Evolutionary conservation across 331 rosid species (phyloP).

Genomic region (Telfairia occidentalis): DNA sequence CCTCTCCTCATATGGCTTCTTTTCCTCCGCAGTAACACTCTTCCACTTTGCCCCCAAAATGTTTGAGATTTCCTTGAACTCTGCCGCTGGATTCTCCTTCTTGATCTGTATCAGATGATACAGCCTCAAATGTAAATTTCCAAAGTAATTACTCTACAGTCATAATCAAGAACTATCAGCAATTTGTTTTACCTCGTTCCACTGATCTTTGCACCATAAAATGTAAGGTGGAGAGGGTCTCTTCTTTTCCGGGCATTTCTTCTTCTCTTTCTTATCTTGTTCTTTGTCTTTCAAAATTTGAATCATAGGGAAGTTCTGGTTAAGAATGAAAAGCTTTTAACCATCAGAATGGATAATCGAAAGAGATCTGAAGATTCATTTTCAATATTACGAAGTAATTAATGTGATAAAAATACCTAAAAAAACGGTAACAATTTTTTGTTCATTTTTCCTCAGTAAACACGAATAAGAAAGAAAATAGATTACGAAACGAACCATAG

Average conservation of each 20-base stretch:
- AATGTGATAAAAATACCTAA: not conserved
- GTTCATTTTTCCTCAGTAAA: not conserved
- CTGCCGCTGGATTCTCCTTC: slow-evolving; percentile 72
- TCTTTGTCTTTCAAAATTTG: slow-evolving; percentile 44
- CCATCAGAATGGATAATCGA: not conserved
- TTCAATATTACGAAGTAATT: not conserved
- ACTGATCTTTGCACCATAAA: slow-evolving; percentile 80
- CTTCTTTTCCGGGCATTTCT: slow-evolving; percentile 46
- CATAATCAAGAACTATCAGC: not conserved
- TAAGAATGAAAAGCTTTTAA: not conserved
- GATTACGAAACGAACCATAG: slow-evolving; percentile 35
- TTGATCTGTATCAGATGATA: slow-evolving; percentile 35
- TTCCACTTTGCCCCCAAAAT: slow-evolving; percentile 86
- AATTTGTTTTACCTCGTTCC: slow-evolving; percentile 48
- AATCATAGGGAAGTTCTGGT: slow-evolving; percentile 44
- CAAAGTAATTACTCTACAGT: not conserved
- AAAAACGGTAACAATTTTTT: not conserved
- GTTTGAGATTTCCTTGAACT: slow-evolving; percentile 60
- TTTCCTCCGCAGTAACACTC: slow-evolving; percentile 55
- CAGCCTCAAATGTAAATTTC: not conserved
- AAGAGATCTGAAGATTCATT: not conserved
- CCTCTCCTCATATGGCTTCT: slow-evolving; percentile 73
- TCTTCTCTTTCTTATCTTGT: slow-evolving; percentile 50
- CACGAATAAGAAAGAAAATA: not conserved
- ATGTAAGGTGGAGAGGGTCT: slow-evolving; percentile 75